phyloP scores from a whole-genome alignment of 2,329 filamentous ascomycete genomes.

The Arthrinium phaeospermum region DNA sequence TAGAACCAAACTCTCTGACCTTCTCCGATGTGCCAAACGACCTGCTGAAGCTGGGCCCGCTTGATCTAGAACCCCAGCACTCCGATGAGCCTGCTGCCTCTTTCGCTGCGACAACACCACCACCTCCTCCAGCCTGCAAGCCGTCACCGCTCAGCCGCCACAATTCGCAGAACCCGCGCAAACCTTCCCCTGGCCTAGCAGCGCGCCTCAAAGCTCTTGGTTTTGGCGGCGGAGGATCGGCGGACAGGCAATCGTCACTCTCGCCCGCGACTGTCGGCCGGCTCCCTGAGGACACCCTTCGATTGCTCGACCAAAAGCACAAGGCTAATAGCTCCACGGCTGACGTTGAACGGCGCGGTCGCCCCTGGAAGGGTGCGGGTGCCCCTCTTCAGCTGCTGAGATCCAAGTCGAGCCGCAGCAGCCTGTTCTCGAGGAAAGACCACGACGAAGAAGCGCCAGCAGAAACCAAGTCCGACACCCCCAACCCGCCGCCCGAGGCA shows the following conservation, averaged over 20 bases:
- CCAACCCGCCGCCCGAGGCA: constrained; percentile 38
- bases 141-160: constrained; percentile 33
- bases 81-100: constrained; percentile 22
- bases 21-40: constrained; percentile 50
- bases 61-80: constrained; percentile 28
- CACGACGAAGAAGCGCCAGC: constrained; percentile 28
- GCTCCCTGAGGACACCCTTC: constrained; percentile 72
- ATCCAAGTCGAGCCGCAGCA: constrained; percentile 37
- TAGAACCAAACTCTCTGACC: constrained; percentile 31
- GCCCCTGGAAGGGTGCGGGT: constrained; percentile 73
- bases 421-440: constrained; percentile 34
- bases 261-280: constrained; percentile 59
- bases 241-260: constrained; percentile 46
- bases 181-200: constrained; percentile 68
- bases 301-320: constrained; percentile 71
- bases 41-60: constrained; percentile 44
- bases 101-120: constrained; percentile 23
- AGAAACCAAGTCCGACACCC: constrained; percentile 24
- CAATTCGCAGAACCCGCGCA: constrained; percentile 49
- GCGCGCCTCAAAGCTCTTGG: constrained; percentile 69
- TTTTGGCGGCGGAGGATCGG: constrained; percentile 48
- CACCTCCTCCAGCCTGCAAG: constrained; percentile 19
- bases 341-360: constrained; percentile 68
- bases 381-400: constrained; percentile 50
- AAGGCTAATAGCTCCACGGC: constrained; percentile 55